Evolutionary conservation across 2,329 filamentous ascomycete genomes (phyloP).

Genomic region (Trichoderma sp.): DNA sequence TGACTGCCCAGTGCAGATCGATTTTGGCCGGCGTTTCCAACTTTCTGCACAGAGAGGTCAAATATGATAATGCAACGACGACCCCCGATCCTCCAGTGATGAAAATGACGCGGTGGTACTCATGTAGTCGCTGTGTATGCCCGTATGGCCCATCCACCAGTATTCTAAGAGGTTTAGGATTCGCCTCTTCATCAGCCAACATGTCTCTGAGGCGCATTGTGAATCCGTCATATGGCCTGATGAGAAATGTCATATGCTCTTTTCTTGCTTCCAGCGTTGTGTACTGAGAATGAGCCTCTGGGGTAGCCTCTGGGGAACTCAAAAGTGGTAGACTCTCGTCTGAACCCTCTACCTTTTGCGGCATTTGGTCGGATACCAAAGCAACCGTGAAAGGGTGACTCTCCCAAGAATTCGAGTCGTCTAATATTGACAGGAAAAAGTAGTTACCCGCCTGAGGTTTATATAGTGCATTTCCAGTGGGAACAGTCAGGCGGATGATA

Average conservation of each 20-base stretch:
- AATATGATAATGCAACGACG: conserved; percentile 48
- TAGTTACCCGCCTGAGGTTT: conserved; percentile 47
- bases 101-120: conserved; percentile 48
- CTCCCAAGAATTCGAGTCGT: conserved; percentile 49
- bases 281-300: neutral
- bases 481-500: conserved; percentile 48
- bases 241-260: conserved; percentile 47
- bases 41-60: conserved; percentile 36
- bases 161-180: conserved; percentile 40
- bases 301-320: conserved; percentile 13
- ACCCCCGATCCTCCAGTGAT: conserved; percentile 52
- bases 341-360: conserved; percentile 32
- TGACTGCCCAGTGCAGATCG: conserved; percentile 50
- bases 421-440: conserved; percentile 51
- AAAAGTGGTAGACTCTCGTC: conserved; percentile 44
- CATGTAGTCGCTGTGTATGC: conserved; percentile 44
- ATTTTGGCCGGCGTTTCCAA: conserved; percentile 34
- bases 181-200: conserved; percentile 36
- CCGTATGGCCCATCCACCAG: conserved; percentile 53
- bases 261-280: neutral
- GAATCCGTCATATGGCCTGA: conserved; percentile 52
- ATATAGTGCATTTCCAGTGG: conserved; percentile 42
- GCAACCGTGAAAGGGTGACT: conserved; percentile 56
- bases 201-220: conserved; percentile 44
- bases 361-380: conserved; percentile 33